Conservation (phyloP, 768 basidiomycete species). For the Pleurotus tuber-regium region DNA sequence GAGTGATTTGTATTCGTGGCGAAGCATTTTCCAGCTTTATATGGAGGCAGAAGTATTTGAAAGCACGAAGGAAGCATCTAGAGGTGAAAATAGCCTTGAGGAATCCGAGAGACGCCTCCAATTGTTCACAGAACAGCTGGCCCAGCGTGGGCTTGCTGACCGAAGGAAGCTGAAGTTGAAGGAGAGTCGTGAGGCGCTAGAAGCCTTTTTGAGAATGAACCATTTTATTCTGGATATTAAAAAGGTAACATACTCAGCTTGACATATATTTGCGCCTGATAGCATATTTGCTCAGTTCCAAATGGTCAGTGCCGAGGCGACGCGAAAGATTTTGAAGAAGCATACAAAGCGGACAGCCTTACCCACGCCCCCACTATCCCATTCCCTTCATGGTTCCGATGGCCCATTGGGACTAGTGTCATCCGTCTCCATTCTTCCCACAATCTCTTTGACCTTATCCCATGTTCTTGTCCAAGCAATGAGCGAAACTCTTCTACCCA, state of each 20-base stretch:
- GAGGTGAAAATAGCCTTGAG: slow-evolving; percentile 68
- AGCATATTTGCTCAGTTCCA: slow-evolving; percentile 54
- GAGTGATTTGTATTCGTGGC: slow-evolving; percentile 83
- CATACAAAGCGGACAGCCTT: slow-evolving; percentile 88
- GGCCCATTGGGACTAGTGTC: too few species aligned
- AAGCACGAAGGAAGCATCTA: slow-evolving; percentile 53
- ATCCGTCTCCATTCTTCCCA: slow-evolving; percentile 29
- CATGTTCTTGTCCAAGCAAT: slow-evolving; percentile 78
- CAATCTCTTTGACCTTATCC: slow-evolving; percentile 37
- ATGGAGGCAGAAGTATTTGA: slow-evolving; percentile 87
- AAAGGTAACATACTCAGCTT: slow-evolving; percentile 45
- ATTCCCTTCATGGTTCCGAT: slow-evolving; percentile 22
- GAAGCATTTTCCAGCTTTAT: slow-evolving; percentile 87
- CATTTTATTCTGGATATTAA: slow-evolving; percentile 77
- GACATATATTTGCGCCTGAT: neutral
- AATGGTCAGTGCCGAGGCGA: slow-evolving; percentile 82
- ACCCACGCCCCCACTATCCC: slow-evolving; percentile 45
- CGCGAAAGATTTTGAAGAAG: slow-evolving; percentile 92
- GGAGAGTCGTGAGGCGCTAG: slow-evolving; percentile 57
- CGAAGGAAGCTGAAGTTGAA: slow-evolving; percentile 52
- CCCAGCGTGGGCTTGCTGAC: slow-evolving; percentile 53
- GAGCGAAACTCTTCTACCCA: slow-evolving; percentile 76
- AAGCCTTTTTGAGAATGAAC: slow-evolving; percentile 75
- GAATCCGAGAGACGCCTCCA: slow-evolving; percentile 67
- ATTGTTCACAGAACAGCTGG: slow-evolving; percentile 59